These are phyloP conservation scores for Phaeolepiota aurea DNA, from an alignment of 768 basidiomycete genomes.

Conservation along the genomic window DNA sequence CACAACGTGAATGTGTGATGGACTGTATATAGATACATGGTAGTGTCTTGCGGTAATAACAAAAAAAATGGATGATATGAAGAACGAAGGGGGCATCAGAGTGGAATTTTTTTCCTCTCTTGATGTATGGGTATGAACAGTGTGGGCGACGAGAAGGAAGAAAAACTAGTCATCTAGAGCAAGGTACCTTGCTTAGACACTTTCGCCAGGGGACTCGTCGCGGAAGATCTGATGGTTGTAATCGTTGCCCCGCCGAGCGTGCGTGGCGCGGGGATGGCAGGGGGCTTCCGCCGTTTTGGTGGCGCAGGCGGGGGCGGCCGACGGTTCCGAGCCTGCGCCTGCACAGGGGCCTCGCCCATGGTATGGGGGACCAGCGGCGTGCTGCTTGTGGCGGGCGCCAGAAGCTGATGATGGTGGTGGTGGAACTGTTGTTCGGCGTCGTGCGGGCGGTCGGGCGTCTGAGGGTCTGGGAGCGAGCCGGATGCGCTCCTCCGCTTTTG, in stretches of 20 bases:
- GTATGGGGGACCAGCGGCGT: background rate
- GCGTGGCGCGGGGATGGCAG: conserved; percentile 50
- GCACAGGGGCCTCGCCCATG: background rate
- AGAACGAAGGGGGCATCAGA: no score
- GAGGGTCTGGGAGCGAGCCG: background rate
- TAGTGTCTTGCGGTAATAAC: no score
- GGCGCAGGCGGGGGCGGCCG: conserved; percentile 61
- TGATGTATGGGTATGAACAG: no score
- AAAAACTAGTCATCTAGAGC: no score
- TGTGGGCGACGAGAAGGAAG: no score
- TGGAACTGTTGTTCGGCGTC: conserved; percentile 8
- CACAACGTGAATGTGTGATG: no score
- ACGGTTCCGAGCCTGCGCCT: conserved; percentile 20
- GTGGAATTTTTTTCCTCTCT: no score
- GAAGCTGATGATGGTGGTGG: conserved; percentile 7
- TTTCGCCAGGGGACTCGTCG: conserved; percentile 23
- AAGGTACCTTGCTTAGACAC: background rate
- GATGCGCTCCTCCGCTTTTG: conserved; percentile 10
- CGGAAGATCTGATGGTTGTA: conserved; percentile 46
- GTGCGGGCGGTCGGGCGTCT: background rate
- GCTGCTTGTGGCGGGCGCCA: conserved; percentile 1
- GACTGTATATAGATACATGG: no score
- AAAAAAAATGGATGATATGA: no score
- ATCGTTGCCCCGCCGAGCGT: conserved; percentile 48
- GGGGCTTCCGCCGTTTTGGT: conserved; percentile 61